Evolutionary conservation across 257 asterid genomes (phyloP), one percentile per base, ranked within the genome.

Genomic region (Ilex aquifolium): DNA sequence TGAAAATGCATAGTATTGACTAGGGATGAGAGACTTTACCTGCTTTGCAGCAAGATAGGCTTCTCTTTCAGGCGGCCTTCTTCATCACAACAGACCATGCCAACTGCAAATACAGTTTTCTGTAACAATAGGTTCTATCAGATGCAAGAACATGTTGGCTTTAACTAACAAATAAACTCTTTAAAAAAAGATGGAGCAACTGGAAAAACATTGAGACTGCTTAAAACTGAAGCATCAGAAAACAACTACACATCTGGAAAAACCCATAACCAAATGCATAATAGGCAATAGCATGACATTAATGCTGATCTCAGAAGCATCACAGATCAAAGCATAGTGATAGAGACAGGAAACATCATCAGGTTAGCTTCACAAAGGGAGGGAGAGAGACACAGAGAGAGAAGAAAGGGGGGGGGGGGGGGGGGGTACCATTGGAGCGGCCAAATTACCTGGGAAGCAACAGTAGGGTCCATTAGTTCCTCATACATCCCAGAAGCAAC

Each of bases 21-120:
- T 42, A 62, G 56, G 63, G 36, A 56, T 50, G 10, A 49, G n/a
- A 53, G 7, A 32, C 39, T 56, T 71, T 67, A 88, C 99, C 99
- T 87, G 91, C 92, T 87, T 79, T 93, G 97, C 74, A 90, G 80
- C 79, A 93, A 72, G 67, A 90, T 77, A 39, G 95, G 96, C 70
- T 87, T 92, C 69, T 93, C 99, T 85, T 80, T 93, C 76, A 93
- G 80, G 59, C 95, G 97, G 61, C 97, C 99, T 81, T 92, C 97
- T 79, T 87, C 99, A 83, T 90, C 95, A 17, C 95, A 90, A 66
- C 99, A 90, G 71, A 93, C 79, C 96, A 93, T 82, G 81, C 99
- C 99, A 74, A 93, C 95, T 65, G 97, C 79, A 82, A 93, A 86
- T 63, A 93, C 70, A 51, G 86, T 82, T 84, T 72, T 80, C 97